Conservation (phyloP, 192 early-diverging fungal genomes). For the Nowakowskiella sp. region DNA sequence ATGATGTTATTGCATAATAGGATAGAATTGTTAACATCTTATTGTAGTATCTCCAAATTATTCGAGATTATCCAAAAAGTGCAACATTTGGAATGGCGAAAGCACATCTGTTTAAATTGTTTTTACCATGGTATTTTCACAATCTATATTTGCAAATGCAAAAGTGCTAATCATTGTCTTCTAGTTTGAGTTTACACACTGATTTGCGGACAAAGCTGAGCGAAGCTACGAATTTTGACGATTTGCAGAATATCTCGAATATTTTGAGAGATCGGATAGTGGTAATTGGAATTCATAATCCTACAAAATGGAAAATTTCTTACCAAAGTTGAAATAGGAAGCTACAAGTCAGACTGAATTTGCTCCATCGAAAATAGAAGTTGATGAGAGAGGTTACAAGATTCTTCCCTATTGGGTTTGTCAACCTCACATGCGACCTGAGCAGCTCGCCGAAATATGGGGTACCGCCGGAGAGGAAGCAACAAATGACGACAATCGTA, state of each 20-base stretch:
- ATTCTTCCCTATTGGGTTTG: constrained; percentile 58
- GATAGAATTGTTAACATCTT: neutral
- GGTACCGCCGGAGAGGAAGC: neutral
- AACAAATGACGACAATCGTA: neutral
- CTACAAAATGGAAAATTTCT: constrained; percentile 4
- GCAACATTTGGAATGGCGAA: constrained; percentile 63
- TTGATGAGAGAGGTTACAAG: constrained; percentile 45
- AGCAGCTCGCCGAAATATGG: constrained; percentile 8
- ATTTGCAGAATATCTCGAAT: constrained; percentile 45
- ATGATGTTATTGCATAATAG: neutral
- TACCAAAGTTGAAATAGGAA: constrained; percentile 6
- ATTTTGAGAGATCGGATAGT: constrained; percentile 48
- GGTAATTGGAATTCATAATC: constrained; percentile 13
- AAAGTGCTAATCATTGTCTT: constrained; percentile 35
- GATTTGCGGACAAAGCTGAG: constrained; percentile 72
- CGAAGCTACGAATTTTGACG: constrained; percentile 48
- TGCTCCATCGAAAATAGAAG: constrained; percentile 26
- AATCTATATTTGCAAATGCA: neutral
- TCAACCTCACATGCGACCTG: constrained; percentile 58
- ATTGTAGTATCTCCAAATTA: constrained; percentile 79
- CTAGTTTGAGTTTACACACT: constrained; percentile 62
- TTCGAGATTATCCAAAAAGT: constrained; percentile 43
- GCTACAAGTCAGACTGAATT: constrained; percentile 14
- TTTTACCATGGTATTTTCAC: constrained; percentile 35
- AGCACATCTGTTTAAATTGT: constrained; percentile 91